Evolutionary conservation across 2,329 filamentous ascomycete species (phyloP), one percentile per base, ranked within the genome.

Genomic region (Didymella pomorum): DNA sequence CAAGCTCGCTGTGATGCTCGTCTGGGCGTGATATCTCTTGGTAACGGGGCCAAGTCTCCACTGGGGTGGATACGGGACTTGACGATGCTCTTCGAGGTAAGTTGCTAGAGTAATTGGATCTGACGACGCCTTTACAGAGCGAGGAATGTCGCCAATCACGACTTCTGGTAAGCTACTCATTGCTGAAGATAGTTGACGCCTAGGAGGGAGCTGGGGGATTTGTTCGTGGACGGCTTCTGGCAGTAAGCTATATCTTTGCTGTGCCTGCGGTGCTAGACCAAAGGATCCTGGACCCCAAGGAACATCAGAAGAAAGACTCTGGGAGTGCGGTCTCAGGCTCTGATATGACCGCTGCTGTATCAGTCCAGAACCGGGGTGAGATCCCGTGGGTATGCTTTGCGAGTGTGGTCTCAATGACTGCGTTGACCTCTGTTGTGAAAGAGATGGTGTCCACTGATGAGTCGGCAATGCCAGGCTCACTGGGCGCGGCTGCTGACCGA

Each of bases 41-140:
- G 66, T 29, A 2, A 65, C 42, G 0, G 72, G 67, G 16, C 62
- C 52, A 7, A 70, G 65, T 11, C 42, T 55, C 73, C 73, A 76
- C 48, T 74, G 72, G 33, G 68, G 67, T 9, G 73, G 73, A 49
- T 72, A 70, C 3, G 73, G 71, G 2, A 72, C 65, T 49, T 73
- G 67, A 4, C 65, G 66, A 47, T 75, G 58, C 26, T 61, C 39
- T 47, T 76, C 73, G 1, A 76, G 61, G 57, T 74, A 72, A 12
- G 52, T 26, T 10, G 70, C 58, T 45, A 73, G 18, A 6, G 63
- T 61, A 1, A 26, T 31, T 21, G 67, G 57, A 21, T 67, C 62
- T 21, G 56, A 52, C 21, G 53, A 48, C 23, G 58, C 11, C 11
- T 60, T 26, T 4, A 16, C 14, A 5, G 18, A 20, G 20, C 2